These are phyloP conservation scores for Thelonectria blattea DNA, from an alignment of 2,329 filamentous ascomycete species.

Conservation along the genomic window DNA sequence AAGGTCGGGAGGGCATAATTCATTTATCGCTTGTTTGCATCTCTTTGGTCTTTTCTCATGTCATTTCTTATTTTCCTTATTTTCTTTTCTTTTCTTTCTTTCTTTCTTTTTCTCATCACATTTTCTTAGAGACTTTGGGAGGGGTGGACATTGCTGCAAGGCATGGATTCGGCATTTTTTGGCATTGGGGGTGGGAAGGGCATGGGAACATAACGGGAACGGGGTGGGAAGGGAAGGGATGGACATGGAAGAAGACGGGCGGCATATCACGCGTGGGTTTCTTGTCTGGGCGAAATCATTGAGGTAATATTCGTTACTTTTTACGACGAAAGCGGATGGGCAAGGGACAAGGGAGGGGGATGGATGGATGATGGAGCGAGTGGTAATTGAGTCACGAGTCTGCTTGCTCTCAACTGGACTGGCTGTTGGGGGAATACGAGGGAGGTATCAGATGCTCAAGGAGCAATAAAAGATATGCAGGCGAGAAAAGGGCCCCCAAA, in stretches of 20 bases:
- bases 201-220: constrained; percentile 13
- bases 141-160: constrained; percentile 35
- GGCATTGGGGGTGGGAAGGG: constrained; percentile 9
- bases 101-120: constrained; percentile 18
- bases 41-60: constrained; percentile 14
- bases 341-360: no score
- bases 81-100: constrained; percentile 18
- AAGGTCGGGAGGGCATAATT: not conserved
- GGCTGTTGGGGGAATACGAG: no score
- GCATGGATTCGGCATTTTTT: constrained; percentile 23
- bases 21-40: not conserved
- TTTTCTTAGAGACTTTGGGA: constrained; percentile 28
- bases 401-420: no score
- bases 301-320: no score
- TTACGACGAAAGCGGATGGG: no score
- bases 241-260: no score
- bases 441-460: no score
- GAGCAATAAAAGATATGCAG: no score
- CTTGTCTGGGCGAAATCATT: not conserved
- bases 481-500: no score
- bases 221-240: constrained; percentile 7
- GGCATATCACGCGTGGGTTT: no score
- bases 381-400: no score
- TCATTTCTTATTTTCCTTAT: constrained; percentile 13
- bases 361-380: no score